Evolutionary conservation across 2,329 filamentous ascomycete genomes (phyloP).

Genomic region (Beauveria sp.): DNA sequence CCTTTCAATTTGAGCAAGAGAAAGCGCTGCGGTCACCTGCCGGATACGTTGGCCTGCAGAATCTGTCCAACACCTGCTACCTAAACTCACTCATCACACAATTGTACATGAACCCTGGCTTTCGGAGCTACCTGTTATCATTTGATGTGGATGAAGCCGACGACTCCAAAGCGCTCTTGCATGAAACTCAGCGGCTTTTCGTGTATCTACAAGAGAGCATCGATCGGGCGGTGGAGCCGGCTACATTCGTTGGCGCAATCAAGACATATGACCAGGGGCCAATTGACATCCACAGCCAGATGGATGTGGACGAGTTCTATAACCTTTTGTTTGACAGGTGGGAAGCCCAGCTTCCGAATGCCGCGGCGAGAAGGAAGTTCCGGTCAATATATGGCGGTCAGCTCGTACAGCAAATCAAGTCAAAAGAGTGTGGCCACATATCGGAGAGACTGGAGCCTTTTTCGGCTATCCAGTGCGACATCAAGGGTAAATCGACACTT

Average conservation of each 20-base stretch:
- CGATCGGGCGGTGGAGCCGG: constrained; percentile 65
- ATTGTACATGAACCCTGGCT: constrained; percentile 88
- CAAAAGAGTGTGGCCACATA: constrained; percentile 87
- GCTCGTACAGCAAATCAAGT: constrained; percentile 89
- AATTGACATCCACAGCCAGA: constrained; percentile 84
- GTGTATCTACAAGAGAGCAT: constrained; percentile 78
- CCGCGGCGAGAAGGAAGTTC: constrained; percentile 63
- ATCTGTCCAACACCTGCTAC: constrained; percentile 94
- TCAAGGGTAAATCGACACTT: constrained; percentile 80
- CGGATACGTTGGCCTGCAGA: constrained; percentile 83
- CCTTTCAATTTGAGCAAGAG: constrained; percentile 54
- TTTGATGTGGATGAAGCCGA: constrained; percentile 47
- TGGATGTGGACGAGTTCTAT: constrained; percentile 98
- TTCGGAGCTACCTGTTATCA: constrained; percentile 74
- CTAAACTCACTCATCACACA: constrained; percentile 92
- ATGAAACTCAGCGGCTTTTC: constrained; percentile 75
- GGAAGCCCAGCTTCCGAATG: constrained; percentile 68
- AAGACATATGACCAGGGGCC: constrained; percentile 72
- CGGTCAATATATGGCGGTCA: constrained; percentile 85
- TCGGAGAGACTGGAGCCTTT: constrained; percentile 87
- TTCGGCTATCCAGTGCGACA: constrained; percentile 90
- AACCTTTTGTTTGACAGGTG: constrained; percentile 87
- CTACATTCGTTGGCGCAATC: constrained; percentile 64
- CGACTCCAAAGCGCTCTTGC: constrained; percentile 59
- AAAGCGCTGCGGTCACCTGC: constrained; percentile 66